phyloP scores from a whole-genome alignment of 1,284 basidiomycete genomes.

The Naganishia sp. region DNA sequence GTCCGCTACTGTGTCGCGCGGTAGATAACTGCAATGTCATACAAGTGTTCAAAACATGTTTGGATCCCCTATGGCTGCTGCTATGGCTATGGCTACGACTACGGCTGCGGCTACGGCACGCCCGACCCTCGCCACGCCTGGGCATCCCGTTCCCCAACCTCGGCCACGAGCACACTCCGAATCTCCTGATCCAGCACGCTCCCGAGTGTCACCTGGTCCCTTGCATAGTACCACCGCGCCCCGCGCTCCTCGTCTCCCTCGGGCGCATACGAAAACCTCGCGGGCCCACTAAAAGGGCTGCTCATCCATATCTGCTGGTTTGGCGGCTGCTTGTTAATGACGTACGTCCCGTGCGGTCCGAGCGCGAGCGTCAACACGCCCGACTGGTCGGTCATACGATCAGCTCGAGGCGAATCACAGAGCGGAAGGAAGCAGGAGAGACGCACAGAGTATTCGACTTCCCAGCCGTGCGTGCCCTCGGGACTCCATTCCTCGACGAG shows the following conservation, averaged over 20 bases:
- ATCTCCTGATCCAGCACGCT: slow-evolving; percentile 63
- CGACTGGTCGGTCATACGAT: slow-evolving; percentile 57
- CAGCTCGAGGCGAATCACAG: background rate
- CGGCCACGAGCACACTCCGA: slow-evolving; percentile 51
- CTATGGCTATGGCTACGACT: too few species aligned
- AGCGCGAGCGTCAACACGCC: slow-evolving; percentile 87
- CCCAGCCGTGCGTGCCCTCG: slow-evolving; percentile 61
- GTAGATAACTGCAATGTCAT: too few species aligned
- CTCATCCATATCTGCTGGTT: slow-evolving; percentile 99
- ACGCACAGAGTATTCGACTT: slow-evolving; percentile 92
- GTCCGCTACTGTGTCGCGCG: too few species aligned
- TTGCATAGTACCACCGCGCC: slow-evolving; percentile 69
- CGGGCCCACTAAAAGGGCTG: slow-evolving; percentile 85
- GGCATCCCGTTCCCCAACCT: slow-evolving; percentile 56
- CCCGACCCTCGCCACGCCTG: slow-evolving; percentile 45
- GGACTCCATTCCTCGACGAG: slow-evolving; percentile 65
- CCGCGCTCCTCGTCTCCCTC: slow-evolving; percentile 49
- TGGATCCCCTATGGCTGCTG: too few species aligned
- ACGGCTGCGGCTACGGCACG: slow-evolving; percentile 35
- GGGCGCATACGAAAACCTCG: slow-evolving; percentile 73
- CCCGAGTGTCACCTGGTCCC: slow-evolving; percentile 66
- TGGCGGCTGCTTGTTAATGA: slow-evolving; percentile 98
- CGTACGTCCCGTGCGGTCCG: slow-evolving; percentile 87
- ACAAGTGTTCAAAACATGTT: too few species aligned
- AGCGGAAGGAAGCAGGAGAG: background rate